Base-by-base conservation (phyloP, 164 flowering plant species). In the Chloranthus sessilifolius region DNA sequence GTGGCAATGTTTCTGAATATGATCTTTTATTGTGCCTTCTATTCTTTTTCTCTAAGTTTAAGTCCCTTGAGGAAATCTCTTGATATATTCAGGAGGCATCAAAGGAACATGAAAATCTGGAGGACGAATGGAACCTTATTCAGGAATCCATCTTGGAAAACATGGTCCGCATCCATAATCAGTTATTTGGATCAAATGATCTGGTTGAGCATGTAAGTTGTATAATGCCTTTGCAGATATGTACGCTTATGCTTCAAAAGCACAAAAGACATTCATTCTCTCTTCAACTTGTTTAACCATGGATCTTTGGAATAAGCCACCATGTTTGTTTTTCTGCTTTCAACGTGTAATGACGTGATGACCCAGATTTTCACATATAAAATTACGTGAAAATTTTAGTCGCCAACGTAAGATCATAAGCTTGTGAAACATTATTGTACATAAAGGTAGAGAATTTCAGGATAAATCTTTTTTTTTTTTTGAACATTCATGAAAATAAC, bases 121-220 rank as follows among this genome's bases (percentile, higher is more conserved):
- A 68, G 58, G 80, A 75, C 22, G 78, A 73, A 27, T 84, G 87
- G 88, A 69, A 66, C 38, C 51, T 55, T 9, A 53, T 87, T 53
- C 68, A 74, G 45, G 95, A 84, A 6, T 53, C 77, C 15, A 50
- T 77, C 52, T 40, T 75, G 55, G 64, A 52, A 47, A 65, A 62
- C 20, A 43, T 84, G 57, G 78, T 88, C 44, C 40, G 63, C 22
- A 37, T 69, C n/a, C 90, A 94, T 62, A 69, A 60, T 61, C 72
- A 67, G 43, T 44, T 88, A 19, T 94, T 86, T 77, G 95, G 99
- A 15, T 82, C 91, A 9, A 26, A 30, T 25, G 50, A 80, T 64
- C 85, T 82, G 48, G 48, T 63, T 37, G 57, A 54, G 46, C 20
- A 12, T 37, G 97, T 83, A 70, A 75, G 83, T 68, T 37, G 16